Conservation (phyloP, 2,329 filamentous ascomycete genomes). For the Sporothrix mexicana region DNA sequence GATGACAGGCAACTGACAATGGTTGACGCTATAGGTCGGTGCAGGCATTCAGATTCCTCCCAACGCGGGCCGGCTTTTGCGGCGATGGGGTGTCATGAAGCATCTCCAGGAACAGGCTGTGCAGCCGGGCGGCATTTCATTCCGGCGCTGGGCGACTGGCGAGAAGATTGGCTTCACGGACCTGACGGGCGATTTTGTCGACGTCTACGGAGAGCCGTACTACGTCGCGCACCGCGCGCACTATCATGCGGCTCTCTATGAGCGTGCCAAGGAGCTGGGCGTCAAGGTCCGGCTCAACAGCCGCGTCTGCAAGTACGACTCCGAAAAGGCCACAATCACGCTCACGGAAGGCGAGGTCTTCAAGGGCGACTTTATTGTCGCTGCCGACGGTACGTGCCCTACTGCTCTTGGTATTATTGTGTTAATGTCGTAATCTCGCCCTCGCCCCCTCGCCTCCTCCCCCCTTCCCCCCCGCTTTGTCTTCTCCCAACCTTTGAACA, state of each 20-base stretch:
- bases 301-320: constrained; percentile 40
- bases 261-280: constrained; percentile 41
- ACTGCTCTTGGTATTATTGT: neutral
- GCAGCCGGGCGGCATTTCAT: constrained; percentile 44
- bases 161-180: constrained; percentile 45
- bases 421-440: no score
- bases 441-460: no score
- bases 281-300: constrained; percentile 39
- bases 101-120: constrained; percentile 42
- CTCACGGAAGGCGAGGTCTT: constrained; percentile 32
- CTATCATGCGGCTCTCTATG: constrained; percentile 42
- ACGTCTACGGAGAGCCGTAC: constrained; percentile 43
- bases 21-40: constrained; percentile 39
- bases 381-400: constrained; percentile 38
- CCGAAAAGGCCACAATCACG: neutral
- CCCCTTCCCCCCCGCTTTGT: no score
- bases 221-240: constrained; percentile 46
- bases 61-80: constrained; percentile 45
- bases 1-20: no score
- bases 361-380: constrained; percentile 45
- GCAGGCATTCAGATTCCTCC: constrained; percentile 51
- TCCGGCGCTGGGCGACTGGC: constrained; percentile 47
- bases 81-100: constrained; percentile 44
- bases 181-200: constrained; percentile 42
- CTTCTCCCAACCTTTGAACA: no score